Evolutionary conservation across 2,329 filamentous ascomycete genomes (phyloP).

Genomic region (Trichoderma semiorbis): DNA sequence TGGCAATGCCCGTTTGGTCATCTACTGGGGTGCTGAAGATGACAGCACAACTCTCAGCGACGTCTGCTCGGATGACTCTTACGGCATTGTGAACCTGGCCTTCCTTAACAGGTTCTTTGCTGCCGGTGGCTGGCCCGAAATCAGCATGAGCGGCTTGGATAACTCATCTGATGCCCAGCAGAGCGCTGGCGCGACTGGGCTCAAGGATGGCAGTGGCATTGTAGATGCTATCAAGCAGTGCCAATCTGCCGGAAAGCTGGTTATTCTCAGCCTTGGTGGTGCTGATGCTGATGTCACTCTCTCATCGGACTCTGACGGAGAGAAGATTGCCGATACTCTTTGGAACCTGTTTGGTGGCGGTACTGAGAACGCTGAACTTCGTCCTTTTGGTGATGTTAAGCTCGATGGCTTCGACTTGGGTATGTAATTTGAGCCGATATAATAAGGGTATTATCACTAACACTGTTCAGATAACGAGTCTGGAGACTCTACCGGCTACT

Average conservation of each 20-base stretch:
- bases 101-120: slow-evolving; percentile 21
- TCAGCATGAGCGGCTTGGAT: not conserved
- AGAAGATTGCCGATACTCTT: not conserved
- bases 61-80: slow-evolving; percentile 21
- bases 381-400: not conserved
- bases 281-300: not conserved
- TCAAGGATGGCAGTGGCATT: slow-evolving; percentile 22
- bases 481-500: not conserved
- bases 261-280: not conserved
- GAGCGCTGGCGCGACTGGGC: slow-evolving; percentile 21
- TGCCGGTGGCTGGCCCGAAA: not conserved
- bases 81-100: slow-evolving; percentile 24
- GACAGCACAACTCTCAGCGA: slow-evolving; percentile 19
- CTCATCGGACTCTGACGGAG: not conserved
- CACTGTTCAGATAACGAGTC: not conserved
- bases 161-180: slow-evolving; percentile 16
- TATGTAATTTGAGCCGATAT: not conserved
- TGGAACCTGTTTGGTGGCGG: not conserved
- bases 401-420: not conserved
- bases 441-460: not conserved
- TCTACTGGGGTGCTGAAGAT: slow-evolving; percentile 24
- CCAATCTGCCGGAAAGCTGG: slow-evolving; percentile 62
- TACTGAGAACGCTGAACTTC: not conserved
- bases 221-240: slow-evolving; percentile 46
- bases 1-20: not conserved